Base-by-base conservation (phyloP, 192 early-diverging fungal species). In the Jimgerdemannia flammicorona region DNA sequence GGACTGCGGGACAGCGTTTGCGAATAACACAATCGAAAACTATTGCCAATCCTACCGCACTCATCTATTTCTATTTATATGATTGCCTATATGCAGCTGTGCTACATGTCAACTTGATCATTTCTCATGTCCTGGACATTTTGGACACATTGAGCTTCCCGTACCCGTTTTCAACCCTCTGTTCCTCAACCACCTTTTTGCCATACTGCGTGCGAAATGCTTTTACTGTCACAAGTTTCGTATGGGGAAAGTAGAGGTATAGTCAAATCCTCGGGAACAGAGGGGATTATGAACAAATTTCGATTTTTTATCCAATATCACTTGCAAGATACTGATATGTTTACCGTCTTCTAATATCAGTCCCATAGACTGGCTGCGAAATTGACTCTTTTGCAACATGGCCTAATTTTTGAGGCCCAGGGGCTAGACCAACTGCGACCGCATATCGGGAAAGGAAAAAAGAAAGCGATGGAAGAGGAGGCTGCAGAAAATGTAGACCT, bases 131-230 rank as follows among this genome's bases (percentile, higher is more conserved):
- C 96, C 96, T 3, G 97, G 97, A 44, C 96, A 99, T 76, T 99
- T 97, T 87, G 96, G 97, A 17, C 96, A 99, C 80, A 97, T 99
- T 76, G 95, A 98, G 74, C 88, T 99, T 29, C 91, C 93, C 11
- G 86, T 89, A 14, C 94, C 95, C 29, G 93, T 93, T 59, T 92
- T 95, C 82, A 98, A 99, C 83, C 93, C 98, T 19, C 89, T 98
- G 86, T 95, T 98, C 78, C 98, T 99, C 79, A 85, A 86, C n/a
- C 89, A 95, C n/a, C 84, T 97, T 83, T 95, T 93, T 82, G 91
- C 90, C 76, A 80, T 97, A 64, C 83, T 99, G 8, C 93, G 93
- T 70, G 91, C 94, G 3, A 82, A 88, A 66, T 99, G 98, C 82
- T 86, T 92, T 29, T 95, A 95, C 75, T 99, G 98, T 86, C 95